Evolutionary conservation across 2,329 filamentous ascomycete genomes (phyloP).

Genomic region (Fonsecaea multimorphosa): DNA sequence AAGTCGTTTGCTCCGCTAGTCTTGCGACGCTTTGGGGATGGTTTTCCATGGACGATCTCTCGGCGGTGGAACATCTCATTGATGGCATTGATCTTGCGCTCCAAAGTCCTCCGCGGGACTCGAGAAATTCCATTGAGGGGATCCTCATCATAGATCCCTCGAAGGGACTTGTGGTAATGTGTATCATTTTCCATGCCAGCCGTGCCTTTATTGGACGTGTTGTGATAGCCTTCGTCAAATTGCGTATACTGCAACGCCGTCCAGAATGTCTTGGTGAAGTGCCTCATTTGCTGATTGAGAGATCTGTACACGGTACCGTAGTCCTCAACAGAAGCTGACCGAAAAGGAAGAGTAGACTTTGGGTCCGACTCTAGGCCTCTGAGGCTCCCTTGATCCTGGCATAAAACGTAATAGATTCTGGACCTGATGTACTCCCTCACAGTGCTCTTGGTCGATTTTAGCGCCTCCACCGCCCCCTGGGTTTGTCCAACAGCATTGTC

Average conservation of each 20-base stretch:
- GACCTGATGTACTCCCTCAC: constrained; percentile 45
- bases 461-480: constrained; percentile 26
- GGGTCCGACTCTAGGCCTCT: constrained; percentile 17
- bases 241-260: constrained; percentile 24
- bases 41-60: neutral
- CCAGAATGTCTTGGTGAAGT: constrained; percentile 45
- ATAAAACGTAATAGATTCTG: constrained; percentile 41
- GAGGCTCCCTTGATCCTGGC: constrained; percentile 17
- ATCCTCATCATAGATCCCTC: constrained; percentile 9
- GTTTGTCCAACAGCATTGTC: constrained; percentile 33
- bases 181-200: constrained; percentile 6
- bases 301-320: constrained; percentile 20
- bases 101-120: constrained; percentile 1
- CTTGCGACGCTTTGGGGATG: constrained; percentile 26
- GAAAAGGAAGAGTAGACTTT: constrained; percentile 13
- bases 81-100: constrained; percentile 4
- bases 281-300: constrained; percentile 25
- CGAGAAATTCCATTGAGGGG: constrained; percentile 15
- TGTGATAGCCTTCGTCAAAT: constrained; percentile 17
- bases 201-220: constrained; percentile 14
- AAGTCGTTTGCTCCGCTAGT: constrained; percentile 16
- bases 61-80: constrained; percentile 8
- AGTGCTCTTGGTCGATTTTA: constrained; percentile 36
- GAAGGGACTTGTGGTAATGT: constrained; percentile 4
- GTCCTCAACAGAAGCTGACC: constrained; percentile 8